phyloP scores from a whole-genome alignment of 2,329 filamentous ascomycete species.

The Cladosporium velox region DNA sequence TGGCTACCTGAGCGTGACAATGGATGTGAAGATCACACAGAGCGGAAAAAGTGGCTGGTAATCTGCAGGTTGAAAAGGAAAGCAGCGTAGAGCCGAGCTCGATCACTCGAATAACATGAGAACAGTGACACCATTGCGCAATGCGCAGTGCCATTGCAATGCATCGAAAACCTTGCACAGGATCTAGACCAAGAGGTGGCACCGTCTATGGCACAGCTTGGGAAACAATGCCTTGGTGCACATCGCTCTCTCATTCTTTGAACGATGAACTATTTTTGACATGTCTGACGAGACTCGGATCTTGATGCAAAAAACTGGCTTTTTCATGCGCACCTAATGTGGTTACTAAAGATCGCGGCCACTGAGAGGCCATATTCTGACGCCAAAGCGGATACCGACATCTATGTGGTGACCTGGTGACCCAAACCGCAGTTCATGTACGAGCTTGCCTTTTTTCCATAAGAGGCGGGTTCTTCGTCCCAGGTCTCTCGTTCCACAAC shows the following conservation, averaged over 20 bases:
- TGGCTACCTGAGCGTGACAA: constrained; percentile 60
- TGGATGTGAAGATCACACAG: constrained; percentile 61
- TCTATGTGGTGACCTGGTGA: neutral
- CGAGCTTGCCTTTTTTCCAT: neutral
- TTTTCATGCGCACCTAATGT: neutral
- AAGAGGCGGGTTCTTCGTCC: too few relatives aligned
- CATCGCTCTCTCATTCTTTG: neutral
- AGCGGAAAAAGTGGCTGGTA: constrained; percentile 71
- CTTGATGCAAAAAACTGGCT: neutral
- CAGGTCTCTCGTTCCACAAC: too few relatives aligned
- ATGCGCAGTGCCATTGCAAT: neutral
- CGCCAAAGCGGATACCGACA: neutral
- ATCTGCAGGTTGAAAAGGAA: constrained; percentile 42
- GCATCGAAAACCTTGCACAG: neutral
- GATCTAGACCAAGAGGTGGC: neutral
- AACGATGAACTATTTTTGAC: neutral
- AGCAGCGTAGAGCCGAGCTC: neutral
- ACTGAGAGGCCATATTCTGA: neutral
- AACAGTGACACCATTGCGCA: neutral
- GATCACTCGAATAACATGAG: neutral
- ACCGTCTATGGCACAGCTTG: neutral
- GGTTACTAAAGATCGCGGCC: neutral
- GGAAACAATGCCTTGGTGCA: neutral
- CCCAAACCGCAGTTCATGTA: neutral
- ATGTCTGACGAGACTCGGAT: neutral